phyloP scores from a whole-genome alignment of 2,329 filamentous ascomycete species.

The Cladosporium sp. region DNA sequence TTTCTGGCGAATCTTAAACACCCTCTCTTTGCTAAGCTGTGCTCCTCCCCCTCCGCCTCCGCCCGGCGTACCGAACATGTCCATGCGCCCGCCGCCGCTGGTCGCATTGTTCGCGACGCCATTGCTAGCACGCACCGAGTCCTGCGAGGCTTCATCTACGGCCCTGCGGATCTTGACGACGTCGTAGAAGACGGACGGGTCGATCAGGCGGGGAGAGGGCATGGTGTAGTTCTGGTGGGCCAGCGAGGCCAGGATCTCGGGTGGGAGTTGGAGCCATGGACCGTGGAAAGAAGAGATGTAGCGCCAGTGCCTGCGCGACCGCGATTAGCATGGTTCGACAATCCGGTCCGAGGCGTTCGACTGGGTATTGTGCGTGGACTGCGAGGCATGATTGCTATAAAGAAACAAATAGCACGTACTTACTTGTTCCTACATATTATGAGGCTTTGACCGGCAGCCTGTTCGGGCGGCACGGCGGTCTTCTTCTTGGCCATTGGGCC shows the following conservation, averaged over 20 bases:
- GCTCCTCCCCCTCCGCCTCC: conserved; percentile 55
- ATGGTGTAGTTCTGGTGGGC: conserved; percentile 78
- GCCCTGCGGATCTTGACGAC: conserved; percentile 77
- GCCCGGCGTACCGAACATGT: conserved; percentile 41
- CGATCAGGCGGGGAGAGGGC: conserved; percentile 72
- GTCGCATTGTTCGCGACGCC: conserved; percentile 67
- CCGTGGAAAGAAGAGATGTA: conserved; percentile 83
- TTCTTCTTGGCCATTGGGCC: conserved; percentile 13
- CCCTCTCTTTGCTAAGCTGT: conserved; percentile 74
- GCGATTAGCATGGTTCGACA: conserved; percentile 3
- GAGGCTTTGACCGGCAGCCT: conserved; percentile 49
- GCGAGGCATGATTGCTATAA: not conserved
- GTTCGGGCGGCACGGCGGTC: conserved; percentile 10
- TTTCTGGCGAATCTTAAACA: conserved; percentile 76
- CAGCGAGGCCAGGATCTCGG: conserved; percentile 75
- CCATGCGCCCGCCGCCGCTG: conserved; percentile 40
- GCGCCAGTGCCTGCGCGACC: conserved; percentile 68
- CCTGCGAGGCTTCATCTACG: conserved; percentile 76
- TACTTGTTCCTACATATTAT: conserved; percentile 70
- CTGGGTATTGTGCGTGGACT: not conserved
- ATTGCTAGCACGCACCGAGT: conserved; percentile 74
- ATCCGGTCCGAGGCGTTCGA: no score
- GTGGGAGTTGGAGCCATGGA: conserved; percentile 77
- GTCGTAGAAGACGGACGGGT: conserved; percentile 80
- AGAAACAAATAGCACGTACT: conserved; percentile 38